phyloP scores from a whole-genome alignment of 75 land plant species.

The Cryptomeria japonica region DNA sequence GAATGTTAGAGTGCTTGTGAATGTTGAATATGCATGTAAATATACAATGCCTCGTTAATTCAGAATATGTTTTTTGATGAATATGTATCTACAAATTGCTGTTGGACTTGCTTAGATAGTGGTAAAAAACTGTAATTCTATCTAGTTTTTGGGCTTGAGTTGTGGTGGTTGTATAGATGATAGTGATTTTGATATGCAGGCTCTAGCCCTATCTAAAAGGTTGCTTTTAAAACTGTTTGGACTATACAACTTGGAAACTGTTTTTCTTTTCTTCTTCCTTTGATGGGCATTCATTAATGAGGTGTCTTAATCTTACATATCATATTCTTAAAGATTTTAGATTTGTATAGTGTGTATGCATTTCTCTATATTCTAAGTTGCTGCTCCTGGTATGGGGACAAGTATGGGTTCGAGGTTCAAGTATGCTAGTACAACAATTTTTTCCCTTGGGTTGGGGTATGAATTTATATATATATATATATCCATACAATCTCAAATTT shows the following conservation, averaged over 20 bases:
- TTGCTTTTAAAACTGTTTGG: background rate
- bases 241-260: background rate
- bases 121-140: background rate
- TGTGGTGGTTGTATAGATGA: background rate
- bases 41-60: too few relatives aligned
- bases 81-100: background rate
- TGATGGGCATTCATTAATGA: background rate
- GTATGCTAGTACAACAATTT: too few relatives aligned
- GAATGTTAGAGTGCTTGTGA: background rate
- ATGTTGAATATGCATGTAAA: background rate
- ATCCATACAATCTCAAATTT: too few relatives aligned
- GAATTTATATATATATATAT: too few relatives aligned
- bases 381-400: too few relatives aligned
- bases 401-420: too few relatives aligned
- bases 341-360: background rate
- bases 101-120: background rate
- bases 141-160: background rate
- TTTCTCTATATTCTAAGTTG: too few relatives aligned
- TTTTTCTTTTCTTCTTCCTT: too few relatives aligned
- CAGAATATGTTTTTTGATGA: background rate
- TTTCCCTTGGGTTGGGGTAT: too few relatives aligned
- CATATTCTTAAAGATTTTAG: background rate
- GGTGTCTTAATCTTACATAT: background rate
- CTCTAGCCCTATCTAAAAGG: background rate
- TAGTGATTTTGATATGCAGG: background rate